Percentiles rank a stretch among this genome's conserved stretches.
phyloP scores from a whole-genome alignment of 192 early-diverging fungal species.

The Spinellus fusiger region DNA sequence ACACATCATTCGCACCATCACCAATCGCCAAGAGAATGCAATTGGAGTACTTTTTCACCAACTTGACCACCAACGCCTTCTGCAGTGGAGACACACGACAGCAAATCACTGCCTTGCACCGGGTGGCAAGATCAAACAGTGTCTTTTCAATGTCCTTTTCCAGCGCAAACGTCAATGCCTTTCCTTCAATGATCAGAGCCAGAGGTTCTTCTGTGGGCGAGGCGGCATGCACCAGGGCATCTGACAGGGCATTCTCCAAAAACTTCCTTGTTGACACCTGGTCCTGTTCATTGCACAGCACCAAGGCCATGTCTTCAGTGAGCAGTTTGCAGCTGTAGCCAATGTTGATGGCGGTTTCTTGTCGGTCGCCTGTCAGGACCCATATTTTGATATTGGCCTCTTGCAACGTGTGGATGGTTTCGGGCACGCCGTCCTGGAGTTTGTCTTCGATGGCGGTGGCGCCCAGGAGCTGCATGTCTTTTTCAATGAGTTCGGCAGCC shows the following conservation, averaged over 20 bases:
- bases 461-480: slow-evolving; percentile 78
- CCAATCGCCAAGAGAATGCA: slow-evolving; percentile 90
- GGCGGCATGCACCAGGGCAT: slow-evolving; percentile 40
- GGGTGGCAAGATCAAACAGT: slow-evolving; percentile 83
- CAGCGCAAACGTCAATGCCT: slow-evolving; percentile 83
- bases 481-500: slow-evolving; percentile 89
- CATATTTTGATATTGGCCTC: slow-evolving; percentile 90
- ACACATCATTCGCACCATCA: slow-evolving; percentile 95
- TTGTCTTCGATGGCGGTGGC: slow-evolving; percentile 97
- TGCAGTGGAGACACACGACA: slow-evolving; percentile 97
- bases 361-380: slow-evolving; percentile 94
- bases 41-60: slow-evolving; percentile 83
- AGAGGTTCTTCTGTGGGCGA: slow-evolving; percentile 37
- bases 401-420: slow-evolving; percentile 88
- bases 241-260: slow-evolving; percentile 68
- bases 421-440: slow-evolving; percentile 93
- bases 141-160: slow-evolving; percentile 64
- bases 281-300: slow-evolving; percentile 82
- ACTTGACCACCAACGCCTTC: slow-evolving; percentile 91
- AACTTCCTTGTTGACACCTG: slow-evolving; percentile 82
- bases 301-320: slow-evolving; percentile 87
- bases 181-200: slow-evolving; percentile 90
- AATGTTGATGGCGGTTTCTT: slow-evolving; percentile 98
- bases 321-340: slow-evolving; percentile 89
- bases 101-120: slow-evolving; percentile 95